Base-by-base conservation (phyloP, 106 monocot species). In the Platanthera guangdongensis region DNA sequence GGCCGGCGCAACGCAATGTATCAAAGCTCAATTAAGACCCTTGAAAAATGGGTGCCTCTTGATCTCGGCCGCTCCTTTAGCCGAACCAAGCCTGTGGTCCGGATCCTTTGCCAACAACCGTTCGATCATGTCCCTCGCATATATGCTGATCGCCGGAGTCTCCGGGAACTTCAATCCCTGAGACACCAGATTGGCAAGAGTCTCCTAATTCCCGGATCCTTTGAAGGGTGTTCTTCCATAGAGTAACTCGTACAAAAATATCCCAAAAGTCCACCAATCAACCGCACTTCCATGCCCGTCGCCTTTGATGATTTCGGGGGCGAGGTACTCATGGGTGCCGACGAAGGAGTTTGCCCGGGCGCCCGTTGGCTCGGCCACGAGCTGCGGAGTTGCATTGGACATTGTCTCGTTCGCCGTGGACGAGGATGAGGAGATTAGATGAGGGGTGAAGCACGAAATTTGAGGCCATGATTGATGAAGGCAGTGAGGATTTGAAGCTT, bases 251-350 rank as follows among this genome's bases (percentile, higher is more conserved):
- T 88, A 91, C 8, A 91, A 76, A 72, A 91, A 91, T 22, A 91
- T 84, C 3, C 91, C 91, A 9, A 86, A 86, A 6, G 88, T 91
- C 91, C 91, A 91, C 91, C 91, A 91, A 55, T 88, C 91, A 4
- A 91, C 91, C 1, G 91, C 82, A 68, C 86, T 91, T 16, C 91
- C 91, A 76, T 91, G 91, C 2, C 88, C 91, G 47, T 91, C 91
- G 9, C 91, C 91, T 88, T n/a, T 79, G 59, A 91, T 91, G 30
- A 91, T 91, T 77, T 91, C 90, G 16, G 90, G 90, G 21, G 91
- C 88, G 6, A 91, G 74, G 79, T 91, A 91, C 71, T 88, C 91
- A 28, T 88, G 91, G 74, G 91, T 91, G 49, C 91, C 91, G 2
- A 91, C 91, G 52, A 91, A 91, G 5, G 91, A 91, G 73, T 88